Conservation (phyloP, 2,329 filamentous ascomycete species). For the Apiospora aurea region DNA sequence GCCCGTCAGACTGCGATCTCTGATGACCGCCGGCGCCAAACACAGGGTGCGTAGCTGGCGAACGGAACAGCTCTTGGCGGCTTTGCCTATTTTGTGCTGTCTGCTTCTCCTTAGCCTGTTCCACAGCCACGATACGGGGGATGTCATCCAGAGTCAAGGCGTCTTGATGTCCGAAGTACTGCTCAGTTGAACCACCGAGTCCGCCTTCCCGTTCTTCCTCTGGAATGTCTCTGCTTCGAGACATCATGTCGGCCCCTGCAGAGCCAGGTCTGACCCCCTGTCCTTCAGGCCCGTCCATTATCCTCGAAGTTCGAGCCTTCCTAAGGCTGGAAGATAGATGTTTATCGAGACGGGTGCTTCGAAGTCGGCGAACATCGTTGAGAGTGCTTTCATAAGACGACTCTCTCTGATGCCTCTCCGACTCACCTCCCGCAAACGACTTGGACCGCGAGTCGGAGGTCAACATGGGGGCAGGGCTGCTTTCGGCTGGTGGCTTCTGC, state of each 20-base stretch:
- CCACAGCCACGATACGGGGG: slow-evolving; percentile 91
- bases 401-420: slow-evolving; percentile 67
- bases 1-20: slow-evolving; percentile 64
- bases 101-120: slow-evolving; percentile 90
- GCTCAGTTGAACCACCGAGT: slow-evolving; percentile 74
- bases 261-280: slow-evolving; percentile 73
- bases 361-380: slow-evolving; percentile 89
- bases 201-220: slow-evolving; percentile 78
- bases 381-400: slow-evolving; percentile 94
- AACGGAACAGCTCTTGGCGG: slow-evolving; percentile 71
- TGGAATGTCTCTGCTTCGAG: slow-evolving; percentile 67
- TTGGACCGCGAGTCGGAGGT: slow-evolving; percentile 75
- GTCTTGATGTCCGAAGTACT: slow-evolving; percentile 90
- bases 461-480: slow-evolving; percentile 60
- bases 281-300: slow-evolving; percentile 87
- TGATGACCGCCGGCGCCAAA: slow-evolving; percentile 67
- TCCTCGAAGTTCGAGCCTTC: slow-evolving; percentile 86
- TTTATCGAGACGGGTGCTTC: slow-evolving; percentile 93
- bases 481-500: slow-evolving; percentile 55
- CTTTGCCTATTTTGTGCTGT: slow-evolving; percentile 80
- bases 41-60: slow-evolving; percentile 64
- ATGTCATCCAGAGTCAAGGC: slow-evolving; percentile 96
- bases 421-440: slow-evolving; percentile 68
- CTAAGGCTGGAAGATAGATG: slow-evolving; percentile 92
- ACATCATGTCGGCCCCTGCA: slow-evolving; percentile 64